Percentiles rank a stretch among this genome's conserved stretches.
phyloP scores from a whole-genome alignment of 1,139 yeast genomes.

The Scheffersomyces parashehatae region DNA sequence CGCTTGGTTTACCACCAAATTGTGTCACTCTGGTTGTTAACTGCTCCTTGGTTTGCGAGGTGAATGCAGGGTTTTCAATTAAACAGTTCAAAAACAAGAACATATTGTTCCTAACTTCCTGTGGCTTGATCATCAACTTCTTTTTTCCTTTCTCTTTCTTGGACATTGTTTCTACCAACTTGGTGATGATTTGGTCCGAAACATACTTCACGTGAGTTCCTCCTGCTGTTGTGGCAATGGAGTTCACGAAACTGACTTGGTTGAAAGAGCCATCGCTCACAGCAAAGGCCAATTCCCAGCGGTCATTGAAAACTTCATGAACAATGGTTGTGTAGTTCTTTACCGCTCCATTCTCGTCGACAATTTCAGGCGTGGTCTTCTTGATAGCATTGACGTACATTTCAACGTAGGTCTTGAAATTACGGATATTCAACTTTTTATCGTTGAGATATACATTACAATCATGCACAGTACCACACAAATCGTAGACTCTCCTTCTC shows the following conservation, averaged over 20 bases:
- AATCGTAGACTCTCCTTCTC: slow-evolving; percentile 91
- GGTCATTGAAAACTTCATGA: slow-evolving; percentile 66
- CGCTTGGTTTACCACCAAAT: slow-evolving; percentile 73
- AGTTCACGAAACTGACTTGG: slow-evolving; percentile 95
- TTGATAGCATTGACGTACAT: slow-evolving; percentile 77
- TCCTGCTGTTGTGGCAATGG: slow-evolving; percentile 96
- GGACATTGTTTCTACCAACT: slow-evolving; percentile 60
- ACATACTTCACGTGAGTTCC: slow-evolving; percentile 93
- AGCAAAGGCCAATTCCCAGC: slow-evolving; percentile 98
- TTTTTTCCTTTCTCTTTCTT: slow-evolving; percentile 78
- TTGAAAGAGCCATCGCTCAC: slow-evolving; percentile 88
- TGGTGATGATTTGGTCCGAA: slow-evolving; percentile 79
- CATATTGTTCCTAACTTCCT: slow-evolving; percentile 88
- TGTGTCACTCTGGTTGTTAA: slow-evolving; percentile 85
- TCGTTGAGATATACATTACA: slow-evolving; percentile 80
- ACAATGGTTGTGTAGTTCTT: slow-evolving; percentile 59
- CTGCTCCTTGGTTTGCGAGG: slow-evolving; percentile 97
- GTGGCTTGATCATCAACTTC: slow-evolving; percentile 74
- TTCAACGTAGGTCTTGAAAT: slow-evolving; percentile 86
- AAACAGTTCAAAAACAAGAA: slow-evolving; percentile 89
- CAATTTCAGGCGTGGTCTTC: slow-evolving; percentile 33
- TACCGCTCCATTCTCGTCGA: slow-evolving; percentile 24
- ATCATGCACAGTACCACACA: slow-evolving; percentile 93
- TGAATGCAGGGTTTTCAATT: slow-evolving; percentile 95
- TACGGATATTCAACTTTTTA: slow-evolving; percentile 63